Evolutionary conservation across 2,329 filamentous ascomycete species (phyloP).

Genomic region (Fusarium oligoseptatum): DNA sequence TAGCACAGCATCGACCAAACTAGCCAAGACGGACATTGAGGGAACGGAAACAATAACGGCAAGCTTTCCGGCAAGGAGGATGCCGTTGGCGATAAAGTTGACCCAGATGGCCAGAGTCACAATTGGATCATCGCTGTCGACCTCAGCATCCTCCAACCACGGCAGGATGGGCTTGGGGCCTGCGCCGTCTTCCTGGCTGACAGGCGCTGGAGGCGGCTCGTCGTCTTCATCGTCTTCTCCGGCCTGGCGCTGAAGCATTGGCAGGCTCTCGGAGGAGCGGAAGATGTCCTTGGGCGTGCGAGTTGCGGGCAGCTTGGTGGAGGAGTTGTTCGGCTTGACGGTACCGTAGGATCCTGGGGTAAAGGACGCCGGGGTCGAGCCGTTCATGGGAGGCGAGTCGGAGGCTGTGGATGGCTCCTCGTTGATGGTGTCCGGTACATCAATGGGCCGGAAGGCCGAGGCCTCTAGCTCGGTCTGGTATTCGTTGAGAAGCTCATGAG

Average conservation of each 20-base stretch:
- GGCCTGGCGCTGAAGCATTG: constrained; percentile 67
- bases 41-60: constrained; percentile 82
- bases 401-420: constrained; percentile 68
- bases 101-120: constrained; percentile 91
- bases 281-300: constrained; percentile 90
- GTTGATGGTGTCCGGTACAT: constrained; percentile 80
- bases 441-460: constrained; percentile 65
- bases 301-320: constrained; percentile 68
- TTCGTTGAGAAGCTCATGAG: constrained; percentile 91
- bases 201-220: constrained; percentile 24
- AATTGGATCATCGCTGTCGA: constrained; percentile 80
- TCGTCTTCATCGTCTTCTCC: constrained; percentile 60
- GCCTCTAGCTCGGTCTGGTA: constrained; percentile 75
- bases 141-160: constrained; percentile 77
- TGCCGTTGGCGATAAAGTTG: constrained; percentile 83
- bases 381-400: constrained; percentile 48
- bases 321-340: constrained; percentile 48
- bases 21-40: constrained; percentile 85
- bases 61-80: constrained; percentile 82
- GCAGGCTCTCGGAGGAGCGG: constrained; percentile 77
- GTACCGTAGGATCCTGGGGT: constrained; percentile 49
- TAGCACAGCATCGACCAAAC: constrained; percentile 82
- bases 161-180: constrained; percentile 71
- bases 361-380: constrained; percentile 32
- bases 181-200: constrained; percentile 46